phyloP scores from a whole-genome alignment of 805 yeast species.

The Starmerella khaoyaiensis region DNA sequence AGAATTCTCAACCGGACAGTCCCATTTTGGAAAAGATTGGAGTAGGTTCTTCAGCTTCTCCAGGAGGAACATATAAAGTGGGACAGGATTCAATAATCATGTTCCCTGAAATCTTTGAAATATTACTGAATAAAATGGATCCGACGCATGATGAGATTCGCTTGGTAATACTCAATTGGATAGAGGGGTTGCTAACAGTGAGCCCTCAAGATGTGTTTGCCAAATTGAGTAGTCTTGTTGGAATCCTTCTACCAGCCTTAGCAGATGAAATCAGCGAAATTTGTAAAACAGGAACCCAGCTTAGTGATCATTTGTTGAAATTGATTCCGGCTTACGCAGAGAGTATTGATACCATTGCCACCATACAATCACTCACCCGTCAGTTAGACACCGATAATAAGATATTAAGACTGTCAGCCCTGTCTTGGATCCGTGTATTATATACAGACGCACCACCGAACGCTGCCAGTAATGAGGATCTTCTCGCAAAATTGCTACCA shows the following conservation, averaged over 20 bases:
- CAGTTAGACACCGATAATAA: slow-evolving; percentile 69
- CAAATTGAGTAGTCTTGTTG: slow-evolving; percentile 59
- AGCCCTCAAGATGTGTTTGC: slow-evolving; percentile 65
- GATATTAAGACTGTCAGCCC: slow-evolving; percentile 64
- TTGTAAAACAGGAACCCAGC: slow-evolving; percentile 40
- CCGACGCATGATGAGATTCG: slow-evolving; percentile 66
- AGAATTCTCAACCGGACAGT: not conserved
- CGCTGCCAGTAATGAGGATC: slow-evolving; percentile 35
- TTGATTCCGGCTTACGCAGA: slow-evolving; percentile 32
- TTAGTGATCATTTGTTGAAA: slow-evolving; percentile 46
- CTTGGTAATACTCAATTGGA: slow-evolving; percentile 69
- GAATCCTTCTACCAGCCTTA: slow-evolving; percentile 52
- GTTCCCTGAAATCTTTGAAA: slow-evolving; percentile 65
- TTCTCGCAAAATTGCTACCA: slow-evolving; percentile 37
- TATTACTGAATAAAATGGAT: slow-evolving; percentile 67
- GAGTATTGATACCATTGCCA: slow-evolving; percentile 40
- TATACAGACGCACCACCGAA: slow-evolving; percentile 33
- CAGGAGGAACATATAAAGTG: slow-evolving; percentile 35
- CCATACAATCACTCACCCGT: slow-evolving; percentile 56
- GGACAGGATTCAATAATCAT: slow-evolving; percentile 77
- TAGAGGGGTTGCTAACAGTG: slow-evolving; percentile 54
- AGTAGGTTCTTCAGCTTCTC: not conserved
- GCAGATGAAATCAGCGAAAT: slow-evolving; percentile 40
- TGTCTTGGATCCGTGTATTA: slow-evolving; percentile 81
- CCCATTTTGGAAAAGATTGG: not conserved